phyloP scores from a whole-genome alignment of 371 early-diverging fungal species.

The Circinella umbellata region DNA sequence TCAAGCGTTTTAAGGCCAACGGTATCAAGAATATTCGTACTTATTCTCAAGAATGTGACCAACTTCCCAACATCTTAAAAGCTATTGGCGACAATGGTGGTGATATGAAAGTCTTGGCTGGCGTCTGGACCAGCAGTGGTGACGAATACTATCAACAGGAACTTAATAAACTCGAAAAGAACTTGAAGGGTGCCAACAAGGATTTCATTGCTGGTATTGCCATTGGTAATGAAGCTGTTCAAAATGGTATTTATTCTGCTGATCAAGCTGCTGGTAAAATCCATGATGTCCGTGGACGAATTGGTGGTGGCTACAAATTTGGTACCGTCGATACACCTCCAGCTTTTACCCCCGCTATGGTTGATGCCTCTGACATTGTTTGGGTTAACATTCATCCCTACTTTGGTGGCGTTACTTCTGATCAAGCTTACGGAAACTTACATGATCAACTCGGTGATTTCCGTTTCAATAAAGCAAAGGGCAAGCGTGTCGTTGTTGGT shows the following conservation, averaged over 20 bases:
- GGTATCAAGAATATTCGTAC: constrained; percentile 46
- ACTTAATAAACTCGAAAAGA: constrained; percentile 25
- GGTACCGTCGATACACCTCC: constrained; percentile 55
- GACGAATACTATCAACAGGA: constrained; percentile 29
- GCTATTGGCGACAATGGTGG: constrained; percentile 34
- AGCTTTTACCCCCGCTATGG: constrained; percentile 33
- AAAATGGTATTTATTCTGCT: constrained; percentile 22
- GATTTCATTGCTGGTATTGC: constrained; percentile 34
- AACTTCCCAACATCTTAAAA: constrained; percentile 34
- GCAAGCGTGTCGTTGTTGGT: constrained; percentile 57
- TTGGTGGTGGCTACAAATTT: constrained; percentile 38
- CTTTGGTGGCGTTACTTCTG: constrained; percentile 44
- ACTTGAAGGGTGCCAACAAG: constrained; percentile 17
- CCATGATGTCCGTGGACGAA: constrained; percentile 46
- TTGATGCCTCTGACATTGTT: constrained; percentile 48
- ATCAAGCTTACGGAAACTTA: constrained; percentile 35
- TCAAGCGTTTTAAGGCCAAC: constrained; percentile 36
- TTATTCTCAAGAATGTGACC: constrained; percentile 52
- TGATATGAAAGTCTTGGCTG: constrained; percentile 47
- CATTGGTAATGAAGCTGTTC: constrained; percentile 50
- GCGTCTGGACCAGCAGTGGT: constrained; percentile 43
- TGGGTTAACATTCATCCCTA: constrained; percentile 64
- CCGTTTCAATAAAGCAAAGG: constrained; percentile 34
- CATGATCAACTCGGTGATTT: constrained; percentile 44
- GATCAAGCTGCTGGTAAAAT: constrained; percentile 33